Conservation (phyloP, 2,329 filamentous ascomycete species). For the Zymoseptoria brevis region DNA sequence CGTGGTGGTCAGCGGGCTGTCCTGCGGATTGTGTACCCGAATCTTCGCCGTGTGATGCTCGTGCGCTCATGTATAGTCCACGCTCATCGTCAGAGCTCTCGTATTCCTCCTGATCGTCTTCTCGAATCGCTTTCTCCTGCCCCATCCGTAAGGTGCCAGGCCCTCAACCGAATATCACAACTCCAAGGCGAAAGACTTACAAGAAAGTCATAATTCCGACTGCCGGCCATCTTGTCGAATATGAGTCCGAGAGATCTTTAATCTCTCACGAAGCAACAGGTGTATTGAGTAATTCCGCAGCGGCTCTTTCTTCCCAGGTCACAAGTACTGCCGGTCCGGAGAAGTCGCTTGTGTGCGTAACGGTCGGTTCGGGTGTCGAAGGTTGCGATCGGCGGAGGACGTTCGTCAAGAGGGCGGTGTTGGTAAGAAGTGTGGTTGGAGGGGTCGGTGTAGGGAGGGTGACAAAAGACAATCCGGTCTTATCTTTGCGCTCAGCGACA, state of each 20-base stretch:
- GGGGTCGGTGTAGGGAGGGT: background rate
- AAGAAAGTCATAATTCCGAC: conserved; percentile 98
- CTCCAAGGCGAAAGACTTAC: conserved; percentile 47
- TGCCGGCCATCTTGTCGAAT: conserved; percentile 69
- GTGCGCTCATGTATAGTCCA: too few relatives aligned
- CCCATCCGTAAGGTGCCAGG: background rate
- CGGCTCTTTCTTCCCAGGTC: background rate
- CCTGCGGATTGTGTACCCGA: background rate
- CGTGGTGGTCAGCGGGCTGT: conserved; percentile 6
- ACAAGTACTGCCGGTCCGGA: background rate
- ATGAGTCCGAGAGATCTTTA: background rate
- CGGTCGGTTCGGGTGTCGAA: background rate
- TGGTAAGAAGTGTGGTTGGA: background rate
- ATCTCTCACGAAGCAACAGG: background rate
- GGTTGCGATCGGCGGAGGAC: background rate
- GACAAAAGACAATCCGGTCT: background rate
- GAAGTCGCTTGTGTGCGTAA: background rate
- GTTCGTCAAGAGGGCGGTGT: background rate
- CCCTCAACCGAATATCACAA: background rate
- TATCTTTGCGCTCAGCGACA: background rate
- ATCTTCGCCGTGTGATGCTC: background rate
- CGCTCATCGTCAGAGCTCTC: too few relatives aligned
- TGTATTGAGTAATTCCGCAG: background rate
- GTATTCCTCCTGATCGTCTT: background rate
- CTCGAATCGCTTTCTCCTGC: background rate